These are phyloP conservation scores for Elsinoe perseae DNA, from an alignment of 2,329 filamentous ascomycete genomes.

Conservation along the genomic window DNA sequence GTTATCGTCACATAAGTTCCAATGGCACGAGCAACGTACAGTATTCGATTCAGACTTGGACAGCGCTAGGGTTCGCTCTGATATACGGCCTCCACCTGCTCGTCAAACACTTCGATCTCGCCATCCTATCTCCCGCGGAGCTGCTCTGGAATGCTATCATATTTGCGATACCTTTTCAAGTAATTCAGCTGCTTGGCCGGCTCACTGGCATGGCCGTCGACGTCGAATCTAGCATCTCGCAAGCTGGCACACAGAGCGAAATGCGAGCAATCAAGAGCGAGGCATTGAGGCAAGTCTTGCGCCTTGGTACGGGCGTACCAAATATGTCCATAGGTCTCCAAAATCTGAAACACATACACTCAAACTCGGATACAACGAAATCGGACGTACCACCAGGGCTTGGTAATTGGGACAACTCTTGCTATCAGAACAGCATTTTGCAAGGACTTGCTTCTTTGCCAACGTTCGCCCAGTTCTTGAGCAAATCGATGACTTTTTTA, in stretches of 20 bases:
- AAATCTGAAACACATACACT: neutral
- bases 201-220: slow-evolving; percentile 7
- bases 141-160: slow-evolving; percentile 57
- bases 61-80: slow-evolving; percentile 22
- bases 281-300: slow-evolving; percentile 31
- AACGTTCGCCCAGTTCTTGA: slow-evolving; percentile 43
- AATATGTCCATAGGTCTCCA: neutral
- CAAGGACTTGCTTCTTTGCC: slow-evolving; percentile 61
- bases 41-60: slow-evolving; percentile 12
- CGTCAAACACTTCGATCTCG: slow-evolving; percentile 25
- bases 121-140: slow-evolving; percentile 37
- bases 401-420: slow-evolving; percentile 90
- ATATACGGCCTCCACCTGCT: slow-evolving; percentile 28
- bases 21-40: neutral
- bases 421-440: slow-evolving; percentile 94
- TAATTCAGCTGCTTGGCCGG: slow-evolving; percentile 50
- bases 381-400: slow-evolving; percentile 52
- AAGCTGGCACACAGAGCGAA: slow-evolving; percentile 16
- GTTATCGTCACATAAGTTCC: neutral
- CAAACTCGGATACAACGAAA: slow-evolving; percentile 15
- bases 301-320: slow-evolving; percentile 30
- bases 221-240: neutral
- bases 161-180: slow-evolving; percentile 46
- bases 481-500: slow-evolving; percentile 23
- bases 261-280: slow-evolving; percentile 33